These are phyloP conservation scores for Teratosphaeria gauchensis DNA, from an alignment of 2,329 filamentous ascomycete species.

Conservation along the genomic window DNA sequence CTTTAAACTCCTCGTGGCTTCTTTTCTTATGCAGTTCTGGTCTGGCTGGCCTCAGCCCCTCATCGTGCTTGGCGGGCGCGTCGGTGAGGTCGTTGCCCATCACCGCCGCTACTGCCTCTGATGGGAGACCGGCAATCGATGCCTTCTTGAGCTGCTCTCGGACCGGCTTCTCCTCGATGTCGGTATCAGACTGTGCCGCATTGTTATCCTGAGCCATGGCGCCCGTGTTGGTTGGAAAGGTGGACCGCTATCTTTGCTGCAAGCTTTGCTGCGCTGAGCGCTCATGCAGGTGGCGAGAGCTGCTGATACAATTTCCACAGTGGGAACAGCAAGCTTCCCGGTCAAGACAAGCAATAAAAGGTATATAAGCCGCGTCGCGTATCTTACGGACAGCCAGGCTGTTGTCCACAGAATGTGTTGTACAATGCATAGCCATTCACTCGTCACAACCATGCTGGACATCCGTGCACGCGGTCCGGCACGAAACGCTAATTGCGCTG, in stretches of 20 bases:
- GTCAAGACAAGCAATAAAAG: not conserved
- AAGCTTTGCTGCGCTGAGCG: not conserved
- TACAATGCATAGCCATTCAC: no score
- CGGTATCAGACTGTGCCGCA: conserved; percentile 27
- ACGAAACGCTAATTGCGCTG: no score
- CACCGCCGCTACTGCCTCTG: not conserved
- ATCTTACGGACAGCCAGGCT: no score
- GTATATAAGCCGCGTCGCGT: not conserved
- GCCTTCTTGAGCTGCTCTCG: conserved; percentile 54
- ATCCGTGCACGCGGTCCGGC: no score
- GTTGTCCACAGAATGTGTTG: no score
- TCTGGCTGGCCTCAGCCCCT: not conserved
- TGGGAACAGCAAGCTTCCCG: not conserved
- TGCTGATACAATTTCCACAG: not conserved
- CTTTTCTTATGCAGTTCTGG: conserved; percentile 33
- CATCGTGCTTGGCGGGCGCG: conserved; percentile 1
- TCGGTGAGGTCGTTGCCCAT: conserved; percentile 1
- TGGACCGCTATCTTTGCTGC: not conserved
- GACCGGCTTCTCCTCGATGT: conserved; percentile 47
- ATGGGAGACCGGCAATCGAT: conserved; percentile 39
- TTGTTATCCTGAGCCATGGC: not conserved
- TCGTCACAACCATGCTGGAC: no score
- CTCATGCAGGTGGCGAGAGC: not conserved
- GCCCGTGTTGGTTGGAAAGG: not conserved
- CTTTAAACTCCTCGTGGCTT: conserved; percentile 36